phyloP scores from a whole-genome alignment of 75 land plant genomes.

The Adiantum capillusveneris region DNA sequence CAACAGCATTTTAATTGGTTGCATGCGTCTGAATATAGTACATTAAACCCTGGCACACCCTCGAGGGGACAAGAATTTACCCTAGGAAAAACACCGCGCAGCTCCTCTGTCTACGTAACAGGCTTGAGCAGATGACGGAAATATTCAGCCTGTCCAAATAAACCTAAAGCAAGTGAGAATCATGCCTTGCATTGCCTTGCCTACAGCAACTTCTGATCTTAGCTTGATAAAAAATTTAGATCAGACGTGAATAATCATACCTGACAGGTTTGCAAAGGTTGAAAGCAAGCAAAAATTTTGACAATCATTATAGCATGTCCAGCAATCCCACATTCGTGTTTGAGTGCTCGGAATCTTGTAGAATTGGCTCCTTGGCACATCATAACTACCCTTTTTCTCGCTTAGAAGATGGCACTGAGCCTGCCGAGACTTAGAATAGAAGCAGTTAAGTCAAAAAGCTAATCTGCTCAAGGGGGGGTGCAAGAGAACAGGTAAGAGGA shows the following conservation, averaged over 20 bases:
- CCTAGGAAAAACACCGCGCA: not conserved
- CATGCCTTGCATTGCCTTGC: no score
- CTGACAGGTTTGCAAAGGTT: slow-evolving; percentile 77
- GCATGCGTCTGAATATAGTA: no score
- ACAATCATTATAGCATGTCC: slow-evolving; percentile 52
- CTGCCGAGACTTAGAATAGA: no score
- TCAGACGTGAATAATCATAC: slow-evolving; percentile 9
- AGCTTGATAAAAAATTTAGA: no score
- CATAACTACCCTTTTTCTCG: slow-evolving; percentile 37
- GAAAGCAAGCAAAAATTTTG: slow-evolving; percentile 71
- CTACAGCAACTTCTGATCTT: no score
- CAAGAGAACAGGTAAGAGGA: no score
- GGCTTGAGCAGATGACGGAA: slow-evolving; percentile 76
- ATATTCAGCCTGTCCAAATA: slow-evolving; percentile 50
- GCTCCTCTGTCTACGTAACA: slow-evolving; percentile 45
- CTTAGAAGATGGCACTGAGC: no score
- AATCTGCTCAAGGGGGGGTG: no score
- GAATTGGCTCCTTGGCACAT: slow-evolving; percentile 76
- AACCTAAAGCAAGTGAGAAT: slow-evolving; percentile 1
- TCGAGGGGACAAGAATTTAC: no score
- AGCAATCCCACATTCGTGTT: slow-evolving; percentile 61
- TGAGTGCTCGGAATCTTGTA: slow-evolving; percentile 68
- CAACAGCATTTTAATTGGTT: no score
- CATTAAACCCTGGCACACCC: no score
- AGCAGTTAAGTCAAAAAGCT: no score